These are phyloP conservation scores for Lecanoromycetidae sp. DNA, from an alignment of 2,329 filamentous ascomycete species.

Conservation along the genomic window DNA sequence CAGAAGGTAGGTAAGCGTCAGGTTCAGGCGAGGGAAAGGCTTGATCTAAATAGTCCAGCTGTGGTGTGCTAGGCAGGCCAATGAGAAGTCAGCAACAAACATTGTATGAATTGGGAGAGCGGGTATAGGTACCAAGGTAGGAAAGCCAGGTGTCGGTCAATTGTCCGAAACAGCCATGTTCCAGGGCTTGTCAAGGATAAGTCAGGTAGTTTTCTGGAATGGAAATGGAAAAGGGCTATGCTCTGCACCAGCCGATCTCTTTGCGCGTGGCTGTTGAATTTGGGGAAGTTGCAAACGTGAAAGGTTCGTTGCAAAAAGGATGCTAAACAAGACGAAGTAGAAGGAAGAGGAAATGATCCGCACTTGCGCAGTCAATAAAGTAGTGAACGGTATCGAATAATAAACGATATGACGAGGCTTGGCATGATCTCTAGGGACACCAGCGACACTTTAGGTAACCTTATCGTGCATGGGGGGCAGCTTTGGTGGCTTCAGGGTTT, in stretches of 20 bases:
- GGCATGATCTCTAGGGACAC: no score
- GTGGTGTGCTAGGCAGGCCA: conserved; percentile 7
- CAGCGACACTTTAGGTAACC: no score
- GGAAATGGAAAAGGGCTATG: conserved; percentile 12
- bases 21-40: background rate
- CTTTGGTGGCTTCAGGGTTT: no score
- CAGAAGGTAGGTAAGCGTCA: background rate
- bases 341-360: conserved; percentile 3
- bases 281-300: conserved; percentile 1
- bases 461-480: no score
- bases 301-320: background rate
- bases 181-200: no score
- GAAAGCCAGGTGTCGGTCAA: conserved; percentile 10
- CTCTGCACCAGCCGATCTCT: conserved; percentile 14
- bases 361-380: background rate
- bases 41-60: conserved; percentile 5
- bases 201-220: conserved; percentile 6
- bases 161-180: conserved; percentile 2
- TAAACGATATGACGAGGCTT: background rate
- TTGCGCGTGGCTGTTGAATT: conserved; percentile 13
- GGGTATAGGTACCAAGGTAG: conserved; percentile 12
- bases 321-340: background rate
- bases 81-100: conserved; percentile 5
- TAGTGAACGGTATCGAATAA: background rate
- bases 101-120: conserved; percentile 1